Conservation (phyloP, 345 rosid species). For the Xanthoceras sorbifolium region DNA sequence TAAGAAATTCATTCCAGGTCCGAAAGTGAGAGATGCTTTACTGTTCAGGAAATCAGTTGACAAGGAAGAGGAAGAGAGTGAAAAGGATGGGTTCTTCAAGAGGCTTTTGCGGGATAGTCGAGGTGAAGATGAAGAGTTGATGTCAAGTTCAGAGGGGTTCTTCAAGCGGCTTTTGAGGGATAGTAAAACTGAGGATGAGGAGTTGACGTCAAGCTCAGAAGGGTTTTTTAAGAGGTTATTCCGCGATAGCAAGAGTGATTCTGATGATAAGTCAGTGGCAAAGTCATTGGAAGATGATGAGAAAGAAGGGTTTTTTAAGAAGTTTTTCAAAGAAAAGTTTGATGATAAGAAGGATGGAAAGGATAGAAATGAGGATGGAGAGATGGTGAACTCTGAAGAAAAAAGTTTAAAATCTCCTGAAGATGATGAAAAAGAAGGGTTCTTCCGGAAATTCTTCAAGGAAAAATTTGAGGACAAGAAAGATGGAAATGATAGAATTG, state of each 20-base stretch:
- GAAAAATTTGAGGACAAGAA: conserved; percentile 83
- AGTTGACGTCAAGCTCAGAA: conserved; percentile 61
- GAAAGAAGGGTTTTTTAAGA: conserved; percentile 83
- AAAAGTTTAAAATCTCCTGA: conserved; percentile 65
- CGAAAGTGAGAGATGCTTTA: conserved; percentile 92
- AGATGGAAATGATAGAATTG: conserved; percentile 62
- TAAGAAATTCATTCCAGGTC: conserved; percentile 89
- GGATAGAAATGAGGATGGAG: conserved; percentile 48
- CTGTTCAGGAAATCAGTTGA: conserved; percentile 92
- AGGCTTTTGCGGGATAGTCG: conserved; percentile 82
- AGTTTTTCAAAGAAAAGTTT: conserved; percentile 72
- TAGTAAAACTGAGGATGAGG: conserved; percentile 68
- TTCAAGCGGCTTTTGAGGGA: conserved; percentile 79
- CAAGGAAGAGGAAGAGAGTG: conserved; percentile 86
- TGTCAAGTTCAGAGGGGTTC: conserved; percentile 72
- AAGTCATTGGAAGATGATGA: conserved; percentile 79
- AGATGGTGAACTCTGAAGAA: conserved; percentile 37
- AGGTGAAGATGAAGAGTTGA: conserved; percentile 78
- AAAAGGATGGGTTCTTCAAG: conserved; percentile 95
- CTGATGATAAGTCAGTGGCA: conserved; percentile 44
- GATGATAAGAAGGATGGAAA: conserved; percentile 77
- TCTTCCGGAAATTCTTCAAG: conserved; percentile 79
- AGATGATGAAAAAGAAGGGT: conserved; percentile 92
- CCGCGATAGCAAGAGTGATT: conserved; percentile 60
- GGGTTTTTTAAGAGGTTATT: conserved; percentile 81